phyloP scores from a whole-genome alignment of 805 yeast genomes.

The Nadsonia fulvescens region DNA sequence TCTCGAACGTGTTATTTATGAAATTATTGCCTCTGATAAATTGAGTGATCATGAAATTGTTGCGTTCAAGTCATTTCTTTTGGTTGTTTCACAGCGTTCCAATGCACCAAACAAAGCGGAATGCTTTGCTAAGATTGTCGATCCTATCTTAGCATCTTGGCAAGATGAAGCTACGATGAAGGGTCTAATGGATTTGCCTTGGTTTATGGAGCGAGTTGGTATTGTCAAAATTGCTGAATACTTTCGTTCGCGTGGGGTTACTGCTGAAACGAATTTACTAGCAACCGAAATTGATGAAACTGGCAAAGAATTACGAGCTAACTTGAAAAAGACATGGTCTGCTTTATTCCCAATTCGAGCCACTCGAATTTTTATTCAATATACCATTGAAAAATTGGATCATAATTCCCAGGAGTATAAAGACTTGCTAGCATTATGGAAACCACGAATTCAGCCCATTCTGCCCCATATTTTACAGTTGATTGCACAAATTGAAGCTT shows the following conservation, averaged over 20 bases:
- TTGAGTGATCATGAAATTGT: constrained; percentile 83
- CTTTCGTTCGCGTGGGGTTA: constrained; percentile 65
- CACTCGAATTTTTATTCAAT: constrained; percentile 85
- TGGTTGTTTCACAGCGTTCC: constrained; percentile 80
- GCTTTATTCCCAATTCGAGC: constrained; percentile 90
- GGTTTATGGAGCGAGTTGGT: constrained; percentile 97
- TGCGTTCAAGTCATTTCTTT: constrained; percentile 76
- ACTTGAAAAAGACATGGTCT: constrained; percentile 80
- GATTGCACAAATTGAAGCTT: constrained; percentile 79
- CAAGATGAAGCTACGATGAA: constrained; percentile 78
- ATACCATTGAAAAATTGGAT: constrained; percentile 78
- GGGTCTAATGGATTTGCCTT: constrained; percentile 74
- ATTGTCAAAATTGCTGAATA: constrained; percentile 86
- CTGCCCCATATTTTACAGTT: constrained; percentile 80
- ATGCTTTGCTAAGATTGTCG: constrained; percentile 73
- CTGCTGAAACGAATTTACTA: constrained; percentile 56
- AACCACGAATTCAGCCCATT: constrained; percentile 81
- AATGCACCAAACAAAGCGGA: constrained; percentile 49
- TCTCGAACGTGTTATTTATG: constrained; percentile 62
- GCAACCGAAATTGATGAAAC: constrained; percentile 77
- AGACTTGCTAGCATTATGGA: constrained; percentile 64
- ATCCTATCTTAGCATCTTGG: constrained; percentile 88
- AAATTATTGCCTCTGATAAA: constrained; percentile 46
- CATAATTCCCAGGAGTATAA: constrained; percentile 62
- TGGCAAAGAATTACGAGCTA: constrained; percentile 59